phyloP scores from a whole-genome alignment of 2,329 filamentous ascomycete species.

The Amphichorda felina region DNA sequence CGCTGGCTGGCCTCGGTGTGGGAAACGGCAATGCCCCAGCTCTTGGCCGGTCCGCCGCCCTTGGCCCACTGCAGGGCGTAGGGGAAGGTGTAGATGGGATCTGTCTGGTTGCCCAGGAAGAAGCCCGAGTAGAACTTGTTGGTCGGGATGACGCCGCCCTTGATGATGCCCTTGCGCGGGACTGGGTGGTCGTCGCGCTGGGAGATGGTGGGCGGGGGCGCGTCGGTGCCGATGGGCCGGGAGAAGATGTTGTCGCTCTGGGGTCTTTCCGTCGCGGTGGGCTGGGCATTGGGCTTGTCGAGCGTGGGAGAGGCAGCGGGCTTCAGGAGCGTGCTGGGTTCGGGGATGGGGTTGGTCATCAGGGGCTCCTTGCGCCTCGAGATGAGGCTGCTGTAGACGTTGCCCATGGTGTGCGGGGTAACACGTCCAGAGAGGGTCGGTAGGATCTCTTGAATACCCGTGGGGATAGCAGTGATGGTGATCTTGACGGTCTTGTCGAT shows the following conservation, averaged over 20 bases:
- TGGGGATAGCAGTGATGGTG: constrained; percentile 10
- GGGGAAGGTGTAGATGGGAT: constrained; percentile 62
- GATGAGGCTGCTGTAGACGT: constrained; percentile 9
- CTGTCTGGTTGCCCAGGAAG: constrained; percentile 61
- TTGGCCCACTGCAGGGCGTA: constrained; percentile 61
- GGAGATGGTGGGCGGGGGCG: constrained; percentile 35
- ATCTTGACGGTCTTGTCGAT: constrained; percentile 12
- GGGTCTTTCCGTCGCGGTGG: background rate
- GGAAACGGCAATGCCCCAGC: constrained; percentile 68
- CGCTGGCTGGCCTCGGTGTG: constrained; percentile 59
- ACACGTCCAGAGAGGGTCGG: constrained; percentile 13
- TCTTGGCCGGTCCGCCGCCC: constrained; percentile 47
- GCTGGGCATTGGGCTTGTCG: background rate
- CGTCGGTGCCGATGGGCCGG: constrained; percentile 37
- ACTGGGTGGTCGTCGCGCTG: constrained; percentile 45
- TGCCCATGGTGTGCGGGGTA: constrained; percentile 17
- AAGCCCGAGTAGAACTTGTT: constrained; percentile 80
- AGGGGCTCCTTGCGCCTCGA: constrained; percentile 10
- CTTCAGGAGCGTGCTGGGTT: constrained; percentile 28
- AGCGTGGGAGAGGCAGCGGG: constrained; percentile 2
- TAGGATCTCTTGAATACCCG: constrained; percentile 14
- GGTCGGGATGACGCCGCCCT: constrained; percentile 45
- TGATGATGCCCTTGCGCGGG: constrained; percentile 36
- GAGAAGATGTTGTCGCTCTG: constrained; percentile 44
- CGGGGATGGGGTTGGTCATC: constrained; percentile 20